Evolutionary conservation across 2,329 filamentous ascomycete genomes (phyloP).

Genomic region (Claviceps pusilla): DNA sequence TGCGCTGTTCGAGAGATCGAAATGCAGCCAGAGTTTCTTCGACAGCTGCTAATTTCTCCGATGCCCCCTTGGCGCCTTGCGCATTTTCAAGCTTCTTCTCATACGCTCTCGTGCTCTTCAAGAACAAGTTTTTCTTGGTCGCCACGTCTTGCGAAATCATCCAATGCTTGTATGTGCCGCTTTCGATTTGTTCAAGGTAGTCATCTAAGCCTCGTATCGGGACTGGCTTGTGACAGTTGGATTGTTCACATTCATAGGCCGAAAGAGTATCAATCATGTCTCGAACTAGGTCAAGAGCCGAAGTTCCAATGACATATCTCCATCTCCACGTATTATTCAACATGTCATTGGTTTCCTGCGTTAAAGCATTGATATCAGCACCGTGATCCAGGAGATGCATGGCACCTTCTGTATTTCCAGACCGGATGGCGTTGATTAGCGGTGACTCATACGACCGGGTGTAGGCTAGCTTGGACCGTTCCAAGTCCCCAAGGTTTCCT

Average conservation of each 20-base stretch:
- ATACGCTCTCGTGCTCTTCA: conserved; percentile 17
- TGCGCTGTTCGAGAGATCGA: conserved; percentile 35
- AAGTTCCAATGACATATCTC: conserved; percentile 24
- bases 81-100: conserved; percentile 11
- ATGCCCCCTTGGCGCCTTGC: conserved; percentile 9
- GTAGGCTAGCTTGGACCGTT: conserved; percentile 36
- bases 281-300: conserved; percentile 47
- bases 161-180: conserved; percentile 48
- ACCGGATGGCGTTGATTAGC: conserved; percentile 43
- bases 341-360: conserved; percentile 21
- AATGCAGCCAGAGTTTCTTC: conserved; percentile 34
- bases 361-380: conserved; percentile 49
- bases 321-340: conserved; percentile 19
- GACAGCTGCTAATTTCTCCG: conserved; percentile 43
- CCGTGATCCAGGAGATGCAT: conserved; percentile 46
- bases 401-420: conserved; percentile 29
- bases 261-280: conserved; percentile 34
- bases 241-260: conserved; percentile 21
- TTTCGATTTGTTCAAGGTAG: conserved; percentile 35
- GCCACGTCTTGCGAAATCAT: conserved; percentile 26
- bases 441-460: conserved; percentile 42
- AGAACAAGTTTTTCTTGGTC: conserved; percentile 16
- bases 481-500: conserved; percentile 21
- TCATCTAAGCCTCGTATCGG: conserved; percentile 26
- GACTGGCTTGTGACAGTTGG: conserved; percentile 1